Conservation (phyloP, 1,284 basidiomycete genomes). For the Ganoderma lingzhi region DNA sequence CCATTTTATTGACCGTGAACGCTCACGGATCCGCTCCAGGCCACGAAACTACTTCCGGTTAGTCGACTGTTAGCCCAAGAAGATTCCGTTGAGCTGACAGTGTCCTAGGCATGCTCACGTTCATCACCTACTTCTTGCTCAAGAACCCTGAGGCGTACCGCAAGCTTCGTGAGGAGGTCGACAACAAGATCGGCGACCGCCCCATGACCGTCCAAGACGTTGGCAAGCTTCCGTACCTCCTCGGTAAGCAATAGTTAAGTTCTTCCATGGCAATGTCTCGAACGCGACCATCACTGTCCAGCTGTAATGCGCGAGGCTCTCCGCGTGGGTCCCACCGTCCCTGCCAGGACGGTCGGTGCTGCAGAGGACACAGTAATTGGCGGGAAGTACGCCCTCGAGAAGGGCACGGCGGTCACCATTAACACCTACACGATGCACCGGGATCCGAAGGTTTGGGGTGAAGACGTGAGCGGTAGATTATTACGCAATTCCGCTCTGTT, state of each 20-base stretch:
- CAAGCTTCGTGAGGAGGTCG: constrained; percentile 55
- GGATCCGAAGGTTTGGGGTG: constrained; percentile 56
- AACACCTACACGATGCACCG: constrained; percentile 48
- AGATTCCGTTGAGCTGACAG: not conserved
- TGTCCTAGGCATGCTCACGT: constrained; percentile 46
- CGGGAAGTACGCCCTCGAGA: constrained; percentile 50
- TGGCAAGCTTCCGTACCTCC: constrained; percentile 52
- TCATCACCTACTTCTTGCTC: constrained; percentile 53
- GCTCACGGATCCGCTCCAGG: constrained; percentile 32
- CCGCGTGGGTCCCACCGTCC: constrained; percentile 51
- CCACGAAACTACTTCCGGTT: constrained; percentile 56
- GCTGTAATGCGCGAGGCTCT: constrained; percentile 58
- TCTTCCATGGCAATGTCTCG: not conserved
- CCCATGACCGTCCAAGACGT: constrained; percentile 49
- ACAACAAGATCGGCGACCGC: constrained; percentile 49
- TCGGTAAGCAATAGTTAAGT: constrained; percentile 37
- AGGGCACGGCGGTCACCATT: constrained; percentile 43
- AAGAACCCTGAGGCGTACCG: constrained; percentile 52
- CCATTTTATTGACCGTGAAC: not conserved
- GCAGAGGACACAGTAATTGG: constrained; percentile 46
- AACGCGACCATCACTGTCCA: constrained; percentile 13
- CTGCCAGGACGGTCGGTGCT: constrained; percentile 44
- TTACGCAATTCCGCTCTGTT: not conserved
- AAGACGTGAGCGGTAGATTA: constrained; percentile 47
- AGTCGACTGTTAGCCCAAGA: not conserved